A percentile compares a stretch with the other conserved stretches of the same genome.
Evolutionary conservation across 2,329 filamentous ascomycete species (phyloP).

Genomic region (Cercospora sesami): DNA sequence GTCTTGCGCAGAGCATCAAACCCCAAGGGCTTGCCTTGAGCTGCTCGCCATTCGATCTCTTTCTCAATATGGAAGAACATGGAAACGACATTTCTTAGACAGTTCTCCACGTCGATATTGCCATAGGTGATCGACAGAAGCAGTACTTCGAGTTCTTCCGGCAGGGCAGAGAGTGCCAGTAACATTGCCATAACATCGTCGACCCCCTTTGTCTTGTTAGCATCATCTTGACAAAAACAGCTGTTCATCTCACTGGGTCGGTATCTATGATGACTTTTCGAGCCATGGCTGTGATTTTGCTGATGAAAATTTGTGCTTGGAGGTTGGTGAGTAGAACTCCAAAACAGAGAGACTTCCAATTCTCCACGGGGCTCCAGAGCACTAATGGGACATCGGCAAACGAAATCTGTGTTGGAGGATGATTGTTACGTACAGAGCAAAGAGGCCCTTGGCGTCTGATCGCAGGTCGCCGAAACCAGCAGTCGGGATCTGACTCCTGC

Average conservation of each 20-base stretch:
- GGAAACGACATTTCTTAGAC: conserved; percentile 82
- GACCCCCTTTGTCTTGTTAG: conserved; percentile 59
- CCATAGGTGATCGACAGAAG: conserved; percentile 91
- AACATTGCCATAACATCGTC: conserved; percentile 90
- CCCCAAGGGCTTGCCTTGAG: conserved; percentile 65
- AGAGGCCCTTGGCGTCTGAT: background rate
- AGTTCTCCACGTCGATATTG: conserved; percentile 85
- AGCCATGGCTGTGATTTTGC: conserved; percentile 38
- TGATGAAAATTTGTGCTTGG: conserved; percentile 14
- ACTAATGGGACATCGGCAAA: background rate
- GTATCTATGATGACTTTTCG: conserved; percentile 88
- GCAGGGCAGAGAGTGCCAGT: conserved; percentile 75
- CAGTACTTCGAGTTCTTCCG: conserved; percentile 81
- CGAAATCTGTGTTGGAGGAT: background rate
- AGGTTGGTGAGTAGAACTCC: background rate
- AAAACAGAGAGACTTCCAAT: background rate
- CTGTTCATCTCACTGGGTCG: conserved; percentile 66
- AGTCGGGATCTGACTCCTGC: background rate
- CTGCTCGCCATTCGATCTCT: conserved; percentile 79
- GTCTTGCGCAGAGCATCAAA: conserved; percentile 70
- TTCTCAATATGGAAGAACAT: conserved; percentile 90
- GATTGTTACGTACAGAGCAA: conserved; percentile 3
- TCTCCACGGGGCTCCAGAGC: background rate
- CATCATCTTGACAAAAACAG: background rate
- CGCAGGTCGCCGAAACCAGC: conserved; percentile 13